Evolutionary conservation across 805 yeast species (phyloP).

Genomic region (Wickerhamiella slavikovae): DNA sequence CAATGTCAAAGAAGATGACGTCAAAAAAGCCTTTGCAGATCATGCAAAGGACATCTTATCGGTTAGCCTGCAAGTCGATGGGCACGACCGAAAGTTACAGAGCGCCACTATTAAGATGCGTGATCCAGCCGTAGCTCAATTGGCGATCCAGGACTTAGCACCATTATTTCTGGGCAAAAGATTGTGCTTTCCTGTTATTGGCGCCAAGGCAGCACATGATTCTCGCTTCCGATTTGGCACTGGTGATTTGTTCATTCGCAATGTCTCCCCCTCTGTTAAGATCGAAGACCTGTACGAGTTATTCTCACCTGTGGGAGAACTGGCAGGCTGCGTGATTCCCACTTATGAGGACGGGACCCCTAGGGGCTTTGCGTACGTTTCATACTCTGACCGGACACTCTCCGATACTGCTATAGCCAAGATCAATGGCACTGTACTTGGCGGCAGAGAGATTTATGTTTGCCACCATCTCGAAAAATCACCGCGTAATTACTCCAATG

Average conservation of each 20-base stretch:
- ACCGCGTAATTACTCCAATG: constrained; percentile 32
- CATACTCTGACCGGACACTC: constrained; percentile 6
- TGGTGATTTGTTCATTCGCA: constrained; percentile 55
- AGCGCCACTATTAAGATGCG: too few species aligned
- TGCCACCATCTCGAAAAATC: constrained; percentile 46
- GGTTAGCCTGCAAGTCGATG: too few species aligned
- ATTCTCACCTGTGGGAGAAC: constrained; percentile 8
- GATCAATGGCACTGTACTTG: constrained; percentile 8
- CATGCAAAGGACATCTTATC: too few species aligned
- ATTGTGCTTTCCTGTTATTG: constrained; percentile 8
- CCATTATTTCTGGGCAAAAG: constrained; percentile 10
- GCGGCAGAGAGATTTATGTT: constrained; percentile 24
- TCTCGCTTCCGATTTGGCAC: not conserved
- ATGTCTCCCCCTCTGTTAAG: constrained; percentile 47
- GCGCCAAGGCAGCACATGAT: not conserved
- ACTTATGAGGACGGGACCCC: constrained; percentile 9
- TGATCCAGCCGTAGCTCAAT: constrained; percentile 6
- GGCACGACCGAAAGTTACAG: too few species aligned
- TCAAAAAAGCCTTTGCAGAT: too few species aligned
- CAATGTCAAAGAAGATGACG: too few species aligned
- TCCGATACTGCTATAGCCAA: constrained; percentile 9
- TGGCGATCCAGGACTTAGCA: constrained; percentile 5
- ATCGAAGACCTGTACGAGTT: constrained; percentile 11
- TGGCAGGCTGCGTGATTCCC: constrained; percentile 11
- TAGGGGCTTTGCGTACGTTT: constrained; percentile 13